Base-by-base conservation (phyloP, 2,329 filamentous ascomycete genomes). In the Huntiella decipiens region DNA sequence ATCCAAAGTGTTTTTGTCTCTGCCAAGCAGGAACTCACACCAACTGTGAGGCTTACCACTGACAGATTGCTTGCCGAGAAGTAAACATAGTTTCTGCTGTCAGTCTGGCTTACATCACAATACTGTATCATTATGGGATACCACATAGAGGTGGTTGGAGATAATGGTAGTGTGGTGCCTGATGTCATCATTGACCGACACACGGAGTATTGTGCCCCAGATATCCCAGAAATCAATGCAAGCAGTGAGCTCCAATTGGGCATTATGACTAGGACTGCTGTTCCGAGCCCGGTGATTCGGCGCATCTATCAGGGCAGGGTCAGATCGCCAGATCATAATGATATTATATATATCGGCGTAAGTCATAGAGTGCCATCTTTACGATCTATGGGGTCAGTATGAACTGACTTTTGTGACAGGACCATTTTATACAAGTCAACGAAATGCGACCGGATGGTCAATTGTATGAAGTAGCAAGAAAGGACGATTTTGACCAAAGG, bases 321-420 rank as follows among this genome's bases (percentile, higher is more conserved):
- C 49, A 73, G 87, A 48, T 77, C 77, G 46, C 66, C 68, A 44
- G 61, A 68, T 38, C 67, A 77, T 50, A 86, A 91, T 53, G 87
- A 96, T 63, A 74, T 95, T 52, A 79, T 87, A 34, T 85, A 94
- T 54, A 71, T 98, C 48, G 83, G 86, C 45, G 77, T 81, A 67
- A 62, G 75, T 69, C 22, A 31, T 13, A 19, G 13, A 42, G 6
- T 12, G 11, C 40, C 15, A 34, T 10, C 8, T 10, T 10, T 35
- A 35, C 11, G 38, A 22, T 16, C 16, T 39, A 22, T 15, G 19
- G 38, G 32, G 39, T 41, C 34, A 13, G 12, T 31, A 15, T 28
- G 19, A 38, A 38, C 10, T 36, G 13, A 38, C 31, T 3, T 31
- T 36, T 42, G 34, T 37, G 39, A 22, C 13, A 81, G 77, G 81